Base-by-base conservation (phyloP, 2,329 filamentous ascomycete species). In the Zalaria sp. region DNA sequence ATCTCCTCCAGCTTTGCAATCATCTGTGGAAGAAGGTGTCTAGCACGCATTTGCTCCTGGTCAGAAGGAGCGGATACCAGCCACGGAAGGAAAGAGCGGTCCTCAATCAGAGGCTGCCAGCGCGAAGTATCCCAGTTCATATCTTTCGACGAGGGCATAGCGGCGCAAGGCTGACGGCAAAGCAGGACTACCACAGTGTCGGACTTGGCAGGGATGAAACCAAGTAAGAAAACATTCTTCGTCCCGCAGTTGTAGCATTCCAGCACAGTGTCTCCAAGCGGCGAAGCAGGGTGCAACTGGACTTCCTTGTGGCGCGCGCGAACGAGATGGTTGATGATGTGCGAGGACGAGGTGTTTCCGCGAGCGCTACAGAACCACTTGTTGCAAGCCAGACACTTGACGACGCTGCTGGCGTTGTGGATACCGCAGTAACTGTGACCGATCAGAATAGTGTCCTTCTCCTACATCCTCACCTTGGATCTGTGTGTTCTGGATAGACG, bases 281-380 rank as follows among this genome's bases (percentile, higher is more conserved):
- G 81, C 11, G 91, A 96, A 51, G 81, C 79, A 5, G 91, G 89
- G 60, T 98, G 91, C 42, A 98, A 77, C 62, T 95, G 89, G 41
- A 98, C 91, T 67, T 98, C 93, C 71, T 96, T 98, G 69, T 98
- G 91, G 49, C 91, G 83, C 49, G 93, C 89, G 56, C 93, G 83
- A 46, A 98, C 91, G 29, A 98, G 77, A 59, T 98, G 91, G 62
- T 96, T 96, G 66, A 98, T 86, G 53, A 98, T 96, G 60, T 98
- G 91, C 29, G 89, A 94, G 26, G 89, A 95, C 40, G 85, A 93
- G 11, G 88, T 88, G 63, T 95, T 98, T 51, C 91, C 89, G 55
- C 89, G 84, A 46, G 89, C 88, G 63, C 88, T 96, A 66, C 91
- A 98, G 62, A 98, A 98, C 91, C 91, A 98, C 61, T 96, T 98